Conservation (phyloP, 2,329 filamentous ascomycete species). For the Sordariomycetes sp. region DNA sequence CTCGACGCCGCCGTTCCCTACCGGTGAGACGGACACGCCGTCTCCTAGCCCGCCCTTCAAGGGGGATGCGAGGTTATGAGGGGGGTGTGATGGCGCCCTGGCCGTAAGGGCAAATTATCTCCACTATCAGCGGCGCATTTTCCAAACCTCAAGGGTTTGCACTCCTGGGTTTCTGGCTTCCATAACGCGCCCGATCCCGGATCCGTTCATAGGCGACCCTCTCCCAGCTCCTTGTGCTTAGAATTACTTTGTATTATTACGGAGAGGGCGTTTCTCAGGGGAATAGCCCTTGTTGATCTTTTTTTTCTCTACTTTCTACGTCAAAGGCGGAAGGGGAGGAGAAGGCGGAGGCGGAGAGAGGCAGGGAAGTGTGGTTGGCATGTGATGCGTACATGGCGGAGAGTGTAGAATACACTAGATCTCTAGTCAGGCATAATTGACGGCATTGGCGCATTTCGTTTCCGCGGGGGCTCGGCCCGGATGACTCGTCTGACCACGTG, state of each 20-base stretch:
- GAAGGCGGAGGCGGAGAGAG: background rate
- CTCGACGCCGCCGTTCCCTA: conserved; percentile 46
- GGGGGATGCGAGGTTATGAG: conserved; percentile 1
- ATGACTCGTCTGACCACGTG: too few relatives aligned
- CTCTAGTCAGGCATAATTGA: too few relatives aligned
- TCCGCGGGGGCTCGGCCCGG: too few relatives aligned
- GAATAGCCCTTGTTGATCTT: background rate
- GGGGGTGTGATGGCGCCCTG: background rate
- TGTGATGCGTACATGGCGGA: background rate
- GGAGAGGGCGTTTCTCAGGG: background rate
- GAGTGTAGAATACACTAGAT: background rate
- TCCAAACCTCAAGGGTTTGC: too few relatives aligned
- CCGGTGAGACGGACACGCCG: conserved; percentile 28
- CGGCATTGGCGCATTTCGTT: too few relatives aligned
- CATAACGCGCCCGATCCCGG: too few relatives aligned
- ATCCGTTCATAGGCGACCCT: background rate
- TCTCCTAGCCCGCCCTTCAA: conserved; percentile 9
- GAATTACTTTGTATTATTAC: background rate
- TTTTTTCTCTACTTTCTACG: background rate
- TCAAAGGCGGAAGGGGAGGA: background rate
- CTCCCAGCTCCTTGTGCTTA: background rate
- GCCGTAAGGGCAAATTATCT: background rate
- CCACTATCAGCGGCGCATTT: background rate
- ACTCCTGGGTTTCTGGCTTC: too few relatives aligned
- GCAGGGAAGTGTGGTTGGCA: background rate